Percentiles rank a stretch among this genome's conserved stretches.
phyloP scores from a whole-genome alignment of 1,139 yeast species.

The Kurtzmaniella quercitrusa region DNA sequence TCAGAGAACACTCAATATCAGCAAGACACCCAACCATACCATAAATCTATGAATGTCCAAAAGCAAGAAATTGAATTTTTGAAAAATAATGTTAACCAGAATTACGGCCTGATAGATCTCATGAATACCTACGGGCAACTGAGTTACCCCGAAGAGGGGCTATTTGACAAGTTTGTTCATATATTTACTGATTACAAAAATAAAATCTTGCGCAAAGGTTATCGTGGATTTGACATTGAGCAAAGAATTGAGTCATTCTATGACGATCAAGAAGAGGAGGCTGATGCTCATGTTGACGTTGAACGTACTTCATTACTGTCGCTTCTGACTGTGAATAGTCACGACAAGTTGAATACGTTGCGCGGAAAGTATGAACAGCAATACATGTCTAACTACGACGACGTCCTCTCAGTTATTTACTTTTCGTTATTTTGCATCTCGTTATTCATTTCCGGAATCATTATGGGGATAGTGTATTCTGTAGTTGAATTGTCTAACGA shows the following conservation, averaged over 20 bases:
- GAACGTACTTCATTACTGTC: conserved; percentile 5
- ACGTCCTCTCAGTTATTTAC: conserved; percentile 34
- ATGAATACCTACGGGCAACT: conserved; percentile 4
- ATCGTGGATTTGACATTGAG: conserved; percentile 2
- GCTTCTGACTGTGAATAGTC: not conserved
- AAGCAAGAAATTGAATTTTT: conserved; percentile 2
- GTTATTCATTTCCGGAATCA: conserved; percentile 40
- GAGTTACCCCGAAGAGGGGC: conserved; percentile 3
- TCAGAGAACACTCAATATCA: not conserved
- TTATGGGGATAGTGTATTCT: conserved; percentile 40
- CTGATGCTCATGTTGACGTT: conserved; percentile 1
- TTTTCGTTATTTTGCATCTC: conserved; percentile 34
- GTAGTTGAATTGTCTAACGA: conserved; percentile 23
- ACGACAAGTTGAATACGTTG: not conserved
- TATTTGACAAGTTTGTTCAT: conserved; percentile 6
- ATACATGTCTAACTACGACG: conserved; percentile 25
- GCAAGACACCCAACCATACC: not conserved
- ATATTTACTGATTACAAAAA: not conserved
- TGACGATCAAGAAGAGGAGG: conserved; percentile 2
- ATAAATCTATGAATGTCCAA: not conserved
- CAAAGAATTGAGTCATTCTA: not conserved
- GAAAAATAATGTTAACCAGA: not conserved
- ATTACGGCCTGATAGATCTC: conserved; percentile 3
- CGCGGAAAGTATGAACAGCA: conserved; percentile 5
- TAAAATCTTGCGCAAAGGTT: not conserved